A percentile compares a stretch with the other conserved stretches of the same genome.
Evolutionary conservation across 345 rosid genomes (phyloP).

Genomic region (Eucalyptus lansdowneana): DNA sequence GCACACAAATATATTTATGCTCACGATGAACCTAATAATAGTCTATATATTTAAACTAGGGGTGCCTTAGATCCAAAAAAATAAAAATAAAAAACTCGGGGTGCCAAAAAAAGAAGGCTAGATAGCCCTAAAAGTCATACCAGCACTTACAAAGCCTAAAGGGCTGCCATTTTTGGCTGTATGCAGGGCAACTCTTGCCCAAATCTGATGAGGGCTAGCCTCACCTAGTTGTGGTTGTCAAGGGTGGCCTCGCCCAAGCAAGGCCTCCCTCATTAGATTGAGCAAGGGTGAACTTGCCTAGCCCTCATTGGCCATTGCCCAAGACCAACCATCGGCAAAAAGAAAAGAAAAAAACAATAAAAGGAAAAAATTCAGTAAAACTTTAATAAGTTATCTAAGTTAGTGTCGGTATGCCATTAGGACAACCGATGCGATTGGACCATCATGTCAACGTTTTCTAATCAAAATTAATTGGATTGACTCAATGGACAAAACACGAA

Average conservation of each 20-base stretch:
- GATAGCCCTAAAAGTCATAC: background rate
- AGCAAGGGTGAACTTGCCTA: background rate
- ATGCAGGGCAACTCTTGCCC: no score
- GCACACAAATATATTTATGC: background rate
- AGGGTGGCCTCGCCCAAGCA: background rate
- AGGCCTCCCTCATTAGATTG: background rate
- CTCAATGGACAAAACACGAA: background rate
- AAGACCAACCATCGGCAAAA: no score
- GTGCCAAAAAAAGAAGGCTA: background rate
- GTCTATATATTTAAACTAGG: background rate
- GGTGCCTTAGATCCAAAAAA: background rate
- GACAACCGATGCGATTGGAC: background rate
- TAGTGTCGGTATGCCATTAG: background rate
- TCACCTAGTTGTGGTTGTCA: background rate
- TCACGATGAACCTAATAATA: background rate
- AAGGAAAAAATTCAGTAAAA: background rate
- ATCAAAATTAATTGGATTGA: no score
- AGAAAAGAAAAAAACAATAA: no score
- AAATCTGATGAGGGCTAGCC: no score
- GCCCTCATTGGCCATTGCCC: background rate
- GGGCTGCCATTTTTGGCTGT: no score
- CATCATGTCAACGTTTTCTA: rapidly evolving
- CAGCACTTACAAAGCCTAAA: background rate
- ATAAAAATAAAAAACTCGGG: no score
- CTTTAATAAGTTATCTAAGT: background rate